Evolutionary conservation across 495 filamentous ascomycete genomes (phyloP).

Genomic region (Lasiosphaeria ovina): DNA sequence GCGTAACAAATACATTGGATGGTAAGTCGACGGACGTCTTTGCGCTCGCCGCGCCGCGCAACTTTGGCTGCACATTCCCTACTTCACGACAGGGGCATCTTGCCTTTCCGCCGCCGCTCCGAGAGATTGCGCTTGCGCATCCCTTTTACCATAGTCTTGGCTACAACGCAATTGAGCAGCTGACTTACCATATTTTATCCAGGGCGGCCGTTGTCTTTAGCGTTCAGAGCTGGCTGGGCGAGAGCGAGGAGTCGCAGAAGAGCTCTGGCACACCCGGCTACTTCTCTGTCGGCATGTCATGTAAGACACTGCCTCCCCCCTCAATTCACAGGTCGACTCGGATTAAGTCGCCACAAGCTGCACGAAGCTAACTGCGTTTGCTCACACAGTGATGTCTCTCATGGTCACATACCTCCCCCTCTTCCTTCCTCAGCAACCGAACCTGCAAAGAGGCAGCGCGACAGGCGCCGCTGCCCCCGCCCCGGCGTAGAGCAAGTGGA

Average conservation of each 20-base stretch:
- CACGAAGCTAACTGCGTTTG: background rate
- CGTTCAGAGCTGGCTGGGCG: conserved; percentile 81
- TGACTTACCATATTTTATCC: conserved; percentile 8
- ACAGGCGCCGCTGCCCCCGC: conserved; percentile 46
- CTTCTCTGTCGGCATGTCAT: conserved; percentile 80
- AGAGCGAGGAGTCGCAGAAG: conserved; percentile 72
- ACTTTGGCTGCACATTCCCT: background rate
- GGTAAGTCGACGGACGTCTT: conserved; percentile 48
- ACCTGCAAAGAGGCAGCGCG: conserved; percentile 27
- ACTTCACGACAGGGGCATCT: background rate
- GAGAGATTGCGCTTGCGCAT: background rate
- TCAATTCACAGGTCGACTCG: background rate
- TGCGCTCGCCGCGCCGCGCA: background rate
- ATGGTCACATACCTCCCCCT: conserved; percentile 79
- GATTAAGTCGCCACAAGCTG: background rate
- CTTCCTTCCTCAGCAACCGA: conserved; percentile 65
- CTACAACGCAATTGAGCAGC: background rate
- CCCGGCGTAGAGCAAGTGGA: conserved; percentile 18
- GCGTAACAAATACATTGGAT: conserved; percentile 84
- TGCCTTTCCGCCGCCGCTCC: background rate
- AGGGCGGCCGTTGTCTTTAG: conserved; percentile 84
- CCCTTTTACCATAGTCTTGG: background rate
- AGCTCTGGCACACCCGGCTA: conserved; percentile 70
- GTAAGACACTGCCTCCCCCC: conserved; percentile 52
- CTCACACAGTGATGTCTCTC: conserved; percentile 67